Conservation (phyloP, 169 alveolate species). For the Cryptosporidium sp. region DNA sequence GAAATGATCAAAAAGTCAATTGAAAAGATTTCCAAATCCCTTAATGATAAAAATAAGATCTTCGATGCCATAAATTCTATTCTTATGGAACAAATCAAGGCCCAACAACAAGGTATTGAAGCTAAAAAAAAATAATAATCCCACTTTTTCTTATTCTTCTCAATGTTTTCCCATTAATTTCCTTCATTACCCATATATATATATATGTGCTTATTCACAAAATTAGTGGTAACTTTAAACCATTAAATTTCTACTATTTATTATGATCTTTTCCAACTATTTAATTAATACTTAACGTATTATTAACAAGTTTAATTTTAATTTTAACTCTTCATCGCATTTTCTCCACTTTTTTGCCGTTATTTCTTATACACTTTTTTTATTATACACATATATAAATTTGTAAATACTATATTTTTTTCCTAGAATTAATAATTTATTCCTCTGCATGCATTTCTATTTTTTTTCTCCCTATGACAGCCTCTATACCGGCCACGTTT, state of each 20-base stretch:
- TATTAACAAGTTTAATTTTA: too few relatives aligned
- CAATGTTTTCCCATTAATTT: too few relatives aligned
- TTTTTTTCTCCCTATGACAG: background rate
- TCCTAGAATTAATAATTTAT: background rate
- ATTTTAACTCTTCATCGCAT: too few relatives aligned
- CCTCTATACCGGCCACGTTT: background rate
- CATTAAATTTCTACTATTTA: too few relatives aligned
- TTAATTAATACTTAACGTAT: too few relatives aligned
- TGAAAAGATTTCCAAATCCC: conserved; percentile 48
- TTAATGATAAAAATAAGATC: conserved; percentile 46
- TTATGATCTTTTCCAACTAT: too few relatives aligned
- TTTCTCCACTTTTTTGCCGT: too few relatives aligned
- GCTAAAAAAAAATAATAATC: background rate
- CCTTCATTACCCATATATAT: background rate
- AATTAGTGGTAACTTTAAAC: background rate
- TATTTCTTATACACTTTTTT: too few relatives aligned
- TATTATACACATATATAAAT: too few relatives aligned
- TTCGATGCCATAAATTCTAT: conserved; percentile 62
- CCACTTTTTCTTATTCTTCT: background rate
- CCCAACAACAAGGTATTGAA: conserved; percentile 20
- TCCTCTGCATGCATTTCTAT: background rate
- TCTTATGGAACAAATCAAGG: conserved; percentile 46
- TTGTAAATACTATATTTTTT: too few relatives aligned
- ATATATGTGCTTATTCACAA: background rate
- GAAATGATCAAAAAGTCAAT: conserved; percentile 58